Conservation (phyloP, 257 asterid genomes). For the Capsicum rhomboideum region DNA sequence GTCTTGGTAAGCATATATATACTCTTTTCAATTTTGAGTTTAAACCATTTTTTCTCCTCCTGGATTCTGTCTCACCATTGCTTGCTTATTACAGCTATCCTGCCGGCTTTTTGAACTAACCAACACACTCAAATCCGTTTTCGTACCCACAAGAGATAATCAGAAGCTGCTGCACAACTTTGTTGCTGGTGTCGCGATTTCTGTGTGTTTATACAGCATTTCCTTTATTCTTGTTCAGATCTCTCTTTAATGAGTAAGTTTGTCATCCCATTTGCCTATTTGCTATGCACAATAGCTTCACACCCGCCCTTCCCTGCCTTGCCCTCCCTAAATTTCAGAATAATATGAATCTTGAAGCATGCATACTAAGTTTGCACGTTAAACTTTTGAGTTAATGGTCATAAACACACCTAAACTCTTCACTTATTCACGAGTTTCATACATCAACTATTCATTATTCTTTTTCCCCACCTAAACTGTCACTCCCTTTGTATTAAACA, state of each 20-base stretch:
- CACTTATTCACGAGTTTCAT: no score
- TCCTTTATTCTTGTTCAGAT: slow-evolving; percentile 71
- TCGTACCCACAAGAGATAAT: slow-evolving; percentile 72
- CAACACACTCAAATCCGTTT: slow-evolving; percentile 68
- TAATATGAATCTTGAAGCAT: background rate
- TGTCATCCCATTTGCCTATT: background rate
- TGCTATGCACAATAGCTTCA: background rate
- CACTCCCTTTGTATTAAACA: no score
- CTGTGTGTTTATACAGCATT: slow-evolving; percentile 45
- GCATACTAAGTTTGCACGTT: background rate
- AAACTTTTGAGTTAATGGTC: background rate
- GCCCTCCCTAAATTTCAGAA: background rate
- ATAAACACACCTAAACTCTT: no score
- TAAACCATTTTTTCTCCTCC: background rate
- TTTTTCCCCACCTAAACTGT: no score
- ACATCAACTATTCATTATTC: no score
- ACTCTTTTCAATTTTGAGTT: background rate
- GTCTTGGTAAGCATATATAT: slow-evolving; percentile 48
- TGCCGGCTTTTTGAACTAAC: slow-evolving; percentile 84
- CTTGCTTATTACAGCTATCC: slow-evolving; percentile 51
- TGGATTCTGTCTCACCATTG: background rate
- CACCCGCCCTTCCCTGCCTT: no score
- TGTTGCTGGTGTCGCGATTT: slow-evolving; percentile 49
- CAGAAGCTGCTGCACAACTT: slow-evolving; percentile 55
- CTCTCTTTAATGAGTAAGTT: slow-evolving; percentile 46